Evolutionary conservation across 2,329 filamentous ascomycete genomes (phyloP).

Genomic region (Chrysoporthe cubensis): DNA sequence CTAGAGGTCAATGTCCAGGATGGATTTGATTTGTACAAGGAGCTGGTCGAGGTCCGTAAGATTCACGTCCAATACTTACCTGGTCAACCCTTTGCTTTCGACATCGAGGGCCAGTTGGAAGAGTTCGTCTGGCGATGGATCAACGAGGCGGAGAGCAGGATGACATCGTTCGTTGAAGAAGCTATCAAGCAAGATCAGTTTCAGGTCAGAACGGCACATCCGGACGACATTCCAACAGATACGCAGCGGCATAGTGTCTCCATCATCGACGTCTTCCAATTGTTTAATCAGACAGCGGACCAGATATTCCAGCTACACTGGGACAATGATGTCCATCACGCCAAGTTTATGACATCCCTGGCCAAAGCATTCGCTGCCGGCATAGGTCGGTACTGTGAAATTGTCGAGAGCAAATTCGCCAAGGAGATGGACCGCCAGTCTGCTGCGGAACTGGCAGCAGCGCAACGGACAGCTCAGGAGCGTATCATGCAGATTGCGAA

Average conservation of each 20-base stretch:
- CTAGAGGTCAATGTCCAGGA: constrained; percentile 86
- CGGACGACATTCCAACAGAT: constrained; percentile 68
- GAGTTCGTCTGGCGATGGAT: constrained; percentile 98
- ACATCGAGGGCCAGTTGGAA: constrained; percentile 82
- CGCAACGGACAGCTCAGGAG: constrained; percentile 82
- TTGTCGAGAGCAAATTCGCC: constrained; percentile 81
- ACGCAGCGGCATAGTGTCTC: constrained; percentile 91
- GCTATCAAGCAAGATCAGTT: constrained; percentile 92
- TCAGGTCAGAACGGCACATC: constrained; percentile 69
- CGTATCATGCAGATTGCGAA: constrained; percentile 92
- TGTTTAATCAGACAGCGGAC: constrained; percentile 90
- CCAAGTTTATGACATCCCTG: constrained; percentile 94
- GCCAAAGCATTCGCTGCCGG: constrained; percentile 83
- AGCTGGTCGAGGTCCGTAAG: constrained; percentile 80
- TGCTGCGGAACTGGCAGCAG: constrained; percentile 80
- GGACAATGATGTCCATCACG: constrained; percentile 92
- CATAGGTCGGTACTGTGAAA: constrained; percentile 87
- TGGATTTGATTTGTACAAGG: constrained; percentile 90
- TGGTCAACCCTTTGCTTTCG: constrained; percentile 77
- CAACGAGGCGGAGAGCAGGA: constrained; percentile 74
- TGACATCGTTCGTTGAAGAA: constrained; percentile 83
- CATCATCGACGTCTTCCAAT: constrained; percentile 88
- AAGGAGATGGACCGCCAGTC: constrained; percentile 93
- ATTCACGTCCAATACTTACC: constrained; percentile 80
- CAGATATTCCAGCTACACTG: constrained; percentile 86